These are phyloP conservation scores for Parascedosporium putredinis DNA, from an alignment of 2,329 filamentous ascomycete species.

Conservation along the genomic window DNA sequence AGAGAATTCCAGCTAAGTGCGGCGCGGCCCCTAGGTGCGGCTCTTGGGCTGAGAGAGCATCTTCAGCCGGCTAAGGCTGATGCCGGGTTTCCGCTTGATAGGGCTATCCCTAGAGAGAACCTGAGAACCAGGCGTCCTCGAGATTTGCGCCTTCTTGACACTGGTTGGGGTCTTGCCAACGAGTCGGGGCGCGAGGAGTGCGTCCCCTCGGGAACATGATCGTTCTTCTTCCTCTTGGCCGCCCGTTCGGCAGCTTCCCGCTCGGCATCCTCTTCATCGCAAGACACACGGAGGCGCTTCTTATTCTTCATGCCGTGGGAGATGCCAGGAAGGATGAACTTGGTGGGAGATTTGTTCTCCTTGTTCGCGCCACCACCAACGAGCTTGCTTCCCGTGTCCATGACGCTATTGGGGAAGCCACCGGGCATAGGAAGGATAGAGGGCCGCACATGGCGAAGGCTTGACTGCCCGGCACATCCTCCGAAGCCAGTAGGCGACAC, in stretches of 20 bases:
- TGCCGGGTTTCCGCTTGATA: slow-evolving; percentile 16
- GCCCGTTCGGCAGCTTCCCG: slow-evolving; percentile 36
- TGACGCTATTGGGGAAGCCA: slow-evolving; percentile 32
- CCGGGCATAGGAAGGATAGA: slow-evolving; percentile 45
- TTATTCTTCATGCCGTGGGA: slow-evolving; percentile 56
- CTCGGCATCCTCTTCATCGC: slow-evolving; percentile 45
- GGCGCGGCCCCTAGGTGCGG: slow-evolving; percentile 34
- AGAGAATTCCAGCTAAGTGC: too few species aligned
- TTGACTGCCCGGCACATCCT: slow-evolving; percentile 46
- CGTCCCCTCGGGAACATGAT: slow-evolving; percentile 40
- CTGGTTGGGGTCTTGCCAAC: slow-evolving; percentile 16
- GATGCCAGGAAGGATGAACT: slow-evolving; percentile 33
- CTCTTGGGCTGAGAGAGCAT: slow-evolving; percentile 52
- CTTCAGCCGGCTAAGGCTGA: slow-evolving; percentile 50
- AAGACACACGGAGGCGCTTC: slow-evolving; percentile 50
- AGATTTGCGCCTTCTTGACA: slow-evolving; percentile 19
- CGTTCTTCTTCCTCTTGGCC: slow-evolving; percentile 48
- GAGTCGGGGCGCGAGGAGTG: slow-evolving; percentile 39
- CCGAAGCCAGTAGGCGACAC: slow-evolving; percentile 43
- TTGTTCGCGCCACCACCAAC: slow-evolving; percentile 31
- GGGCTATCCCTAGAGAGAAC: slow-evolving; percentile 16
- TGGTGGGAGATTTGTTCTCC: slow-evolving; percentile 39
- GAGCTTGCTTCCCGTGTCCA: slow-evolving; percentile 3
- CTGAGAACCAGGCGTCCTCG: slow-evolving; percentile 9
- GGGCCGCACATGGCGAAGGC: slow-evolving; percentile 47